Conservation (phyloP, 345 rosid genomes). For the Geranium brycei region DNA sequence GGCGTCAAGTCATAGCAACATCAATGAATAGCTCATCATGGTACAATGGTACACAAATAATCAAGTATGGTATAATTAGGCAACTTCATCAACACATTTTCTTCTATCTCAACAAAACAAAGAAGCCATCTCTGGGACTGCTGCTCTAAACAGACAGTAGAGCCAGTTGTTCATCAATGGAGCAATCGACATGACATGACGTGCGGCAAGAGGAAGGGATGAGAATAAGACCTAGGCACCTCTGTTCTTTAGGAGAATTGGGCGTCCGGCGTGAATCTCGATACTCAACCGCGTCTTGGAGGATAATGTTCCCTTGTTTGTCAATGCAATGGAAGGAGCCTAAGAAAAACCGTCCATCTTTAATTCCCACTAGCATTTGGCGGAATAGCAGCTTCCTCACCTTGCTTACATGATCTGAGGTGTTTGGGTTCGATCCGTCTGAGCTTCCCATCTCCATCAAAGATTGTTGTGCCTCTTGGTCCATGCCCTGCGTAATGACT, state of each 20-base stretch:
- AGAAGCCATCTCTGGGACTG: too few relatives aligned
- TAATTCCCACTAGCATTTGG: conserved; percentile 65
- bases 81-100: too few relatives aligned
- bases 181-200: conserved; percentile 54
- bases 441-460: conserved; percentile 6
- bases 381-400: conserved; percentile 55
- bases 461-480: too few relatives aligned
- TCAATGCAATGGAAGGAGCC: conserved; percentile 85
- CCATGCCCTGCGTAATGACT: too few relatives aligned
- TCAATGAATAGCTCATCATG: too few relatives aligned
- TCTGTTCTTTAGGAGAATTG: conserved; percentile 75
- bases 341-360: conserved; percentile 81
- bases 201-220: conserved; percentile 54
- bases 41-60: too few relatives aligned
- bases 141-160: conserved; percentile 6
- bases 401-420: conserved; percentile 27
- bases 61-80: too few relatives aligned
- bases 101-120: too few relatives aligned
- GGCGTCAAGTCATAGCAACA: too few relatives aligned
- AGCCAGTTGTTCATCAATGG: conserved; percentile 21
- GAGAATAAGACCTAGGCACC: conserved; percentile 74
- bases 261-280: conserved; percentile 61
- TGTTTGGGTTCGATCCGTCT: conserved; percentile 16
- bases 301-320: conserved; percentile 85
- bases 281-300: conserved; percentile 79